A percentile compares a stretch with the other conserved stretches of the same genome.
Conservation (phyloP, 345 rosid species). For the Pseudoturritis turrita region DNA sequence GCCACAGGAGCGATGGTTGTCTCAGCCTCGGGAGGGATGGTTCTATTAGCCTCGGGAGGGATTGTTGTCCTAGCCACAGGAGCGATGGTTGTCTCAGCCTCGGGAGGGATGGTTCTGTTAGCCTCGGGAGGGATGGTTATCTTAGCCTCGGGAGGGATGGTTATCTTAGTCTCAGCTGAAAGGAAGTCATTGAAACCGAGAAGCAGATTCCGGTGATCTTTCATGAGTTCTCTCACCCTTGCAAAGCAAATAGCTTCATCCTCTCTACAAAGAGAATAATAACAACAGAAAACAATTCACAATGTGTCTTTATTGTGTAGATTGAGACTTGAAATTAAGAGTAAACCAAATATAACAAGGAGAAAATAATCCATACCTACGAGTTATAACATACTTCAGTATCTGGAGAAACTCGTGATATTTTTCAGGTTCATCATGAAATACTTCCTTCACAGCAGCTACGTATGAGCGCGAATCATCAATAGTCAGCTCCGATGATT, state of each 20-base stretch:
- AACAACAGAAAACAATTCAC: background rate
- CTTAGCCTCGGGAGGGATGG: background rate
- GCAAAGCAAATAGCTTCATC: background rate
- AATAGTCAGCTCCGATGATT: background rate
- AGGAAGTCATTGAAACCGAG: background rate
- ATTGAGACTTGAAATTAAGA: background rate
- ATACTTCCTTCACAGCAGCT: background rate
- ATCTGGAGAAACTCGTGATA: background rate
- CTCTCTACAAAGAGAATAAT: background rate
- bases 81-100: background rate
- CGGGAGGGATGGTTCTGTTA: background rate
- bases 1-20: background rate
- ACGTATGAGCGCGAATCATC: background rate
- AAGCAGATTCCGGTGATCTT: background rate
- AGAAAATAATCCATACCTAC: background rate
- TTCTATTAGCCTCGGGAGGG: background rate
- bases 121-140: background rate
- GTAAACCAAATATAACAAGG: background rate
- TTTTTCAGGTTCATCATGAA: background rate
- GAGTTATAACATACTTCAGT: background rate
- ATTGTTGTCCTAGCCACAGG: background rate
- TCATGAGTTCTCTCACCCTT: background rate
- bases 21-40: background rate
- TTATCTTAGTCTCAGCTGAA: background rate
- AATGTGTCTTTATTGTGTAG: background rate